phyloP scores from a whole-genome alignment of 1,139 yeast species.

The Geotrichum klebahnii region DNA sequence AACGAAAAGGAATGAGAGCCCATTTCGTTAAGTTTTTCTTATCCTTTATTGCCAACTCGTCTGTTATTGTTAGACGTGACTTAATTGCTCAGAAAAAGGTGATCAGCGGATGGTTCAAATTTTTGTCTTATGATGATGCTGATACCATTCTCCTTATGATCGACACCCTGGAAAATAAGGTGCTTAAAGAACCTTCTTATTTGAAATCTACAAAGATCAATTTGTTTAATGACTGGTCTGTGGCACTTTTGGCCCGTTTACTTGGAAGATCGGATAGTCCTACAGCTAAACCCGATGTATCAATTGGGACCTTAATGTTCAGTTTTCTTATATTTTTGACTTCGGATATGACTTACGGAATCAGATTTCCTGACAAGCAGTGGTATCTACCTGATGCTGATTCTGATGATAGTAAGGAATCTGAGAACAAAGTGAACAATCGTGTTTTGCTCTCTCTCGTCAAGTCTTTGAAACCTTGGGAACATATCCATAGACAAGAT shows the following conservation, averaged over 20 bases:
- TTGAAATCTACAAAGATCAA: constrained; percentile 68
- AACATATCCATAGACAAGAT: constrained; percentile 58
- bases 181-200: constrained; percentile 59
- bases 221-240: constrained; percentile 72
- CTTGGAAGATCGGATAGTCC: constrained; percentile 43
- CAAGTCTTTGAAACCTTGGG: constrained; percentile 75
- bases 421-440: constrained; percentile 41
- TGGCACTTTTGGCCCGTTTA: constrained; percentile 55
- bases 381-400: constrained; percentile 47
- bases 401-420: constrained; percentile 20
- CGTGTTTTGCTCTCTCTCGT: constrained; percentile 61
- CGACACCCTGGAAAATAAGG: constrained; percentile 46
- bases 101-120: constrained; percentile 64
- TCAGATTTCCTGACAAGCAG: constrained; percentile 58
- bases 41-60: constrained; percentile 47
- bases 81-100: constrained; percentile 54
- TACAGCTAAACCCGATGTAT: constrained; percentile 26
- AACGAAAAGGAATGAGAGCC: constrained; percentile 49
- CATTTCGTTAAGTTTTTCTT: constrained; percentile 62
- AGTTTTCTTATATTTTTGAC: constrained; percentile 51
- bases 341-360: constrained; percentile 55
- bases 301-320: constrained; percentile 36
- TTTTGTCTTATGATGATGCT: constrained; percentile 48
- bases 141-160: constrained; percentile 46
- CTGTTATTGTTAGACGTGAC: constrained; percentile 58